Evolutionary conservation across 495 filamentous ascomycete species (phyloP), one percentile per base, ranked within the genome.

Genomic region (Physcia stellaris): DNA sequence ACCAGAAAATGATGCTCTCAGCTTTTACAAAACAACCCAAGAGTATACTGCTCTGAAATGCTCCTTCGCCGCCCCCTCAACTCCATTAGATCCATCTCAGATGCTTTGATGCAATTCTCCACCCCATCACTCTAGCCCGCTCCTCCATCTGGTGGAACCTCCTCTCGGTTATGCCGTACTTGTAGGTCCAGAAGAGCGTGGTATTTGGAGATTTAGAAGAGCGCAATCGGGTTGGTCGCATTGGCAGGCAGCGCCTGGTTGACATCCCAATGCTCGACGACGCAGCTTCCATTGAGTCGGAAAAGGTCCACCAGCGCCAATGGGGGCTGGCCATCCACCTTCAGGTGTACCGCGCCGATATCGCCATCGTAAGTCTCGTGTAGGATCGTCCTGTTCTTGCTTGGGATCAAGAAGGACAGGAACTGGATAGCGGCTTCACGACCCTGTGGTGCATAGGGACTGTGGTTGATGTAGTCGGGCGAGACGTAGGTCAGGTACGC

Each of bases 401-500:
- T 36, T 10, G 34, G 34, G 11, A 36, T 36, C 34, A 36, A 10
- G 4, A 24, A 36, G 7, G 16, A 1, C 21, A 36, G 34, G 34
- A 36, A 36, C 15, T 21, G 21, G 20, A 36, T 36, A 24, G 34
- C 34, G 12, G 34, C 34, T 2, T 21, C 34, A 4, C 34, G 19
- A 2, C 34, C 34, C 12, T 36, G 34, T 6, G 34, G 34, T 1
- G 34, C 34, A 24, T 36, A 36, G 11, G 34, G 34, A 4, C 21
- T 24, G 34, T 36, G 34, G 34, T 36, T 36, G 34, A 36, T 36
- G 34, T 36, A 36, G 34, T 36, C 34, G 2, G 34, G 34, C 21
- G 34, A 36, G 34, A 36, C 34, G 20, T 36, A 36, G 34, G 34
- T 36, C 12, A 36, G 34, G 20, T 36, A 36, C 21, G 34, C 34